Evolutionary conservation across 2,329 filamentous ascomycete genomes (phyloP).

Genomic region (Akanthomyces uredinophilus): DNA sequence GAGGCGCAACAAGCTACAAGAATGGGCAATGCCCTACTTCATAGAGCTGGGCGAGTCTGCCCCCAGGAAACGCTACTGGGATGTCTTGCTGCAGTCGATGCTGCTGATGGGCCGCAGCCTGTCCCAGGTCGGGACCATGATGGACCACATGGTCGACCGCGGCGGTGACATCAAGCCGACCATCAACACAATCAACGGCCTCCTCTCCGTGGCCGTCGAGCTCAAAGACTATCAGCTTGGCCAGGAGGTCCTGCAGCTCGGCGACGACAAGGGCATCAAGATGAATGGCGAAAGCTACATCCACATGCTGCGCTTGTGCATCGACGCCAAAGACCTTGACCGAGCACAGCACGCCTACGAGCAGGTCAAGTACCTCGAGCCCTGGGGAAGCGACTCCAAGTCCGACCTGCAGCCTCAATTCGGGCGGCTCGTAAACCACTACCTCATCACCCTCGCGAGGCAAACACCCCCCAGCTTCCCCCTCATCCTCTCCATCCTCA

Average conservation of each 20-base stretch:
- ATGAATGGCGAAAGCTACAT: slow-evolving; percentile 67
- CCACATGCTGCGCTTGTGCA: slow-evolving; percentile 69
- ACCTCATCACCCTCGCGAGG: slow-evolving; percentile 64
- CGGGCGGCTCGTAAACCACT: slow-evolving; percentile 60
- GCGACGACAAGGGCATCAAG: slow-evolving; percentile 57
- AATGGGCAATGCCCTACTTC: slow-evolving; percentile 60
- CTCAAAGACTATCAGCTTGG: slow-evolving; percentile 65
- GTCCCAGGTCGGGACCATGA: slow-evolving; percentile 46
- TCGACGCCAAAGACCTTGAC: slow-evolving; percentile 67
- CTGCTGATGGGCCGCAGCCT: slow-evolving; percentile 63
- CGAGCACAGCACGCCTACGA: slow-evolving; percentile 65
- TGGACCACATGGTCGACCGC: slow-evolving; percentile 65
- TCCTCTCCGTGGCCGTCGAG: slow-evolving; percentile 69
- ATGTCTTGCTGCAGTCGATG: slow-evolving; percentile 69
- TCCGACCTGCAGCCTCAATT: slow-evolving; percentile 47
- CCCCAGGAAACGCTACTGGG: slow-evolving; percentile 56
- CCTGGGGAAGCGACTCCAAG: slow-evolving; percentile 36
- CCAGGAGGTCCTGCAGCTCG: slow-evolving; percentile 66
- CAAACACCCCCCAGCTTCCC: slow-evolving; percentile 59
- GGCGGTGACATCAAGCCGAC: slow-evolving; percentile 51
- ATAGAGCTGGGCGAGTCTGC: slow-evolving; percentile 42
- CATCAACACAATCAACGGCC: slow-evolving; percentile 67
- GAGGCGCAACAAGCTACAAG: slow-evolving; percentile 50
- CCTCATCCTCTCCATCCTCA: slow-evolving; percentile 66
- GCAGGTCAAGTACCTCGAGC: slow-evolving; percentile 27